Percentiles rank a stretch among this genome's conserved stretches.
phyloP scores from a whole-genome alignment of 2,329 filamentous ascomycete species.

The Alternaria arborescens region DNA sequence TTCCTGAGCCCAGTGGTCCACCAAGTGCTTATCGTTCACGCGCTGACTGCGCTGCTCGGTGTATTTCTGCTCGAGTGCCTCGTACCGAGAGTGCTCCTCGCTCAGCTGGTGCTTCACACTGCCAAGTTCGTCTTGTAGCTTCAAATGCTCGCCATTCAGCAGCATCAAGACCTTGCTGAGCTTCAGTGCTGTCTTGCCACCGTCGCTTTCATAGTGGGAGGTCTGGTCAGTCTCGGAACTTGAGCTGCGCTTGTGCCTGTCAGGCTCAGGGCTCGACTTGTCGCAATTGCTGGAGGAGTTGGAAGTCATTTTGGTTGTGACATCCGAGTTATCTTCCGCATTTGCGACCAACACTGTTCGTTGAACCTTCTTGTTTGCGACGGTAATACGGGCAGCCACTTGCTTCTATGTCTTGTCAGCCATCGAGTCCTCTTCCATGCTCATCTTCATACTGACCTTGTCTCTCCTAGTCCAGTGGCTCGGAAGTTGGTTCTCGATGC shows the following conservation, averaged over 20 bases:
- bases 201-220: neutral
- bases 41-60: slow-evolving; percentile 1
- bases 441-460: neutral
- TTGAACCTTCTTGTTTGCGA: neutral
- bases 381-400: neutral
- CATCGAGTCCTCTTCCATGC: neutral
- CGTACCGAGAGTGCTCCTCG: neutral
- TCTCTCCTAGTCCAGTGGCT: neutral
- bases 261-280: neutral
- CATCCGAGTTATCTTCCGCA: neutral
- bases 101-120: neutral
- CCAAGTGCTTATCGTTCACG: neutral
- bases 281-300: neutral
- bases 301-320: neutral
- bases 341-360: neutral
- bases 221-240: neutral
- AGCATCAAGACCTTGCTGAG: neutral
- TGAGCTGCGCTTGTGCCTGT: neutral
- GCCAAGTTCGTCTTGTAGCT: neutral
- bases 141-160: neutral
- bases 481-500: neutral
- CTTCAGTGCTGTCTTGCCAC: neutral
- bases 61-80: slow-evolving; percentile 4
- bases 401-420: neutral
- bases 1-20: neutral